Conservation (phyloP, 306 rosid genomes). For the Medicago lupulina region DNA sequence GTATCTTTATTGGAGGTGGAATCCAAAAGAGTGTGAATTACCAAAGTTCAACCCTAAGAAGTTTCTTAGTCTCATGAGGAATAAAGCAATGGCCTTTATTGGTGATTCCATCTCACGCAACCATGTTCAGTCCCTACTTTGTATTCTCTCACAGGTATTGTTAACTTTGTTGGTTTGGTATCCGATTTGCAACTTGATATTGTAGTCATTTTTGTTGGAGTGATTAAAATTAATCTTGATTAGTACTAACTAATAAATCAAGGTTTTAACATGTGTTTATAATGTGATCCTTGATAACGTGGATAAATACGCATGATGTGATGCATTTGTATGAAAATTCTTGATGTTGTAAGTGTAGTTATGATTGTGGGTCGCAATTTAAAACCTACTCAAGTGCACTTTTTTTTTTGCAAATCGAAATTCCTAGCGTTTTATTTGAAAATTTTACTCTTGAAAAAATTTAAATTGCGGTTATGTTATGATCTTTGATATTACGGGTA, state of each 20-base stretch:
- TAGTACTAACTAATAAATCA: not conserved
- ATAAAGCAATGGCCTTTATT: constrained; percentile 71
- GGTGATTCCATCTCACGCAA: constrained; percentile 94
- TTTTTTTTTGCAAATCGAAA: not conserved
- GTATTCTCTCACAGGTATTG: constrained; percentile 77
- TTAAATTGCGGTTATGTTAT: too few relatives aligned
- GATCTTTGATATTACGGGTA: too few relatives aligned
- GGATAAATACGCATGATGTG: not conserved
- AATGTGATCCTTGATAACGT: not conserved
- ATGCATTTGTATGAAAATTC: too few relatives aligned
- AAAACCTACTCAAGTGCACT: not conserved
- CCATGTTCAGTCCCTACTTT: constrained; percentile 86
- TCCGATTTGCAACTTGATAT: constrained; percentile 33
- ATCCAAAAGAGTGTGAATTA: constrained; percentile 65
- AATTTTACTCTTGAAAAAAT: too few relatives aligned
- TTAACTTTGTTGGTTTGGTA: constrained; percentile 1
- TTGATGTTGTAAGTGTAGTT: too few relatives aligned
- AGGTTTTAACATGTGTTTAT: too few relatives aligned
- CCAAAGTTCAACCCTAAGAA: constrained; percentile 67
- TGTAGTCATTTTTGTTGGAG: not conserved
- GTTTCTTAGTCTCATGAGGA: constrained; percentile 73
- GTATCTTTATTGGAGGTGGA: constrained; percentile 91
- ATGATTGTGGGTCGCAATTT: not conserved
- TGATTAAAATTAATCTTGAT: not conserved
- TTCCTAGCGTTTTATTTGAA: too few relatives aligned